phyloP scores from a whole-genome alignment of 169 alveolate species.

The Babesia divergens region DNA sequence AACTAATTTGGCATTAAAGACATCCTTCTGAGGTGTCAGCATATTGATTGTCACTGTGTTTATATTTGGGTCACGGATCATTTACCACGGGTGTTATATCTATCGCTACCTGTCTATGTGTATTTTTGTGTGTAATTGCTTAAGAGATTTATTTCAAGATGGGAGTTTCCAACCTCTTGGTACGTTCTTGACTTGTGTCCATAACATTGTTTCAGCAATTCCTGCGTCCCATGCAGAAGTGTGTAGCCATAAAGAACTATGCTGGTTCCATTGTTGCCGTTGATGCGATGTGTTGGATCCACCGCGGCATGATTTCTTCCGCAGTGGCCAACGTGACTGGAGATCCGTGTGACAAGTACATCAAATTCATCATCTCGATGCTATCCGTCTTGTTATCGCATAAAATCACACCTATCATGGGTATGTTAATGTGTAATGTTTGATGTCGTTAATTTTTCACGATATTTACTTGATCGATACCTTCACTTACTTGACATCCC shows the following conservation, averaged over 20 bases:
- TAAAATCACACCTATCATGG: slow-evolving; percentile 70
- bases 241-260: slow-evolving; percentile 66
- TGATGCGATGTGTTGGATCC: slow-evolving; percentile 83
- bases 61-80: too few relatives aligned
- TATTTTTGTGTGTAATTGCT: neutral
- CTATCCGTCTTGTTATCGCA: slow-evolving; percentile 44
- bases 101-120: too few relatives aligned
- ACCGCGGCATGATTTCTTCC: slow-evolving; percentile 70
- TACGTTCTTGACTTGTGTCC: neutral
- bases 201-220: slow-evolving; percentile 41
- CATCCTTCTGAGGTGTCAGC: too few relatives aligned
- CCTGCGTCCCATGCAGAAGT: slow-evolving; percentile 66
- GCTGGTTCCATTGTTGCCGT: slow-evolving; percentile 71
- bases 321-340: slow-evolving; percentile 64
- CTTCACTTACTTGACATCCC: too few relatives aligned
- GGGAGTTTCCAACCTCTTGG: slow-evolving; percentile 66
- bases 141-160: neutral
- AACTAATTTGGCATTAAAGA: too few relatives aligned
- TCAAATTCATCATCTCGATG: slow-evolving; percentile 66
- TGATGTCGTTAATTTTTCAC: too few relatives aligned
- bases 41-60: too few relatives aligned
- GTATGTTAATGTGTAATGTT: slow-evolving; percentile 25
- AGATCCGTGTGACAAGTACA: slow-evolving; percentile 51
- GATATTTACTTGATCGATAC: too few relatives aligned
- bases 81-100: too few relatives aligned